These are phyloP conservation scores for Zygosaccharomyces sapae DNA, from an alignment of 1,139 yeast species.

Conservation along the genomic window DNA sequence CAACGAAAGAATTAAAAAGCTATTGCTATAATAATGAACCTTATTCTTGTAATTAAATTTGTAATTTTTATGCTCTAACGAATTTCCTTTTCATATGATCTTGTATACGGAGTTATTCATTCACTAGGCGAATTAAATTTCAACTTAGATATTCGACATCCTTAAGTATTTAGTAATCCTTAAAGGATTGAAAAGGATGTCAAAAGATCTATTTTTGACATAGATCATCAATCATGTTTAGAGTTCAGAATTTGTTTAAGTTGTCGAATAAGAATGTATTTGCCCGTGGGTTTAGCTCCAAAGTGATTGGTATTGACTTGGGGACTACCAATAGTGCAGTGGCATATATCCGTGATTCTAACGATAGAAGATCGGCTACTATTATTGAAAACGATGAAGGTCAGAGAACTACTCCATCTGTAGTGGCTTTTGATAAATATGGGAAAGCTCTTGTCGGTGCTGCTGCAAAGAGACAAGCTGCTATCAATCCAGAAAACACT, in stretches of 20 bases:
- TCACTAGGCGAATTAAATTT: neutral
- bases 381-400: constrained; percentile 70
- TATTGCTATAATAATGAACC: neutral
- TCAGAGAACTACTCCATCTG: constrained; percentile 66
- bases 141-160: neutral
- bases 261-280: neutral
- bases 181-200: neutral
- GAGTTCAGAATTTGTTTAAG: constrained; percentile 5
- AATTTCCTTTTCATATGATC: neutral
- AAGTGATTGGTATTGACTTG: constrained; percentile 69
- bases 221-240: constrained; percentile 2
- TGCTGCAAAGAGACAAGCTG: constrained; percentile 64
- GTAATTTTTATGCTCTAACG: neutral
- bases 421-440: constrained; percentile 53
- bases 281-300: constrained; percentile 18
- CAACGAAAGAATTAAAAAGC: neutral
- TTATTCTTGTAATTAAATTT: neutral
- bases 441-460: constrained; percentile 53
- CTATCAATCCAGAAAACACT: constrained; percentile 62
- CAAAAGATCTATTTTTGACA: neutral
- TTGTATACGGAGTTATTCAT: neutral
- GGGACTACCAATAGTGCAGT: constrained; percentile 85
- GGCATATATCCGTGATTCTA: constrained; percentile 42
- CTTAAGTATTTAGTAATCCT: neutral
- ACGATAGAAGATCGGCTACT: constrained; percentile 45